Percentiles rank a stretch among this genome's conserved stretches.
These are phyloP conservation scores for Thalassiosira mediterranea DNA, from an alignment of 352 stramenopile species.

Conservation along the genomic window DNA sequence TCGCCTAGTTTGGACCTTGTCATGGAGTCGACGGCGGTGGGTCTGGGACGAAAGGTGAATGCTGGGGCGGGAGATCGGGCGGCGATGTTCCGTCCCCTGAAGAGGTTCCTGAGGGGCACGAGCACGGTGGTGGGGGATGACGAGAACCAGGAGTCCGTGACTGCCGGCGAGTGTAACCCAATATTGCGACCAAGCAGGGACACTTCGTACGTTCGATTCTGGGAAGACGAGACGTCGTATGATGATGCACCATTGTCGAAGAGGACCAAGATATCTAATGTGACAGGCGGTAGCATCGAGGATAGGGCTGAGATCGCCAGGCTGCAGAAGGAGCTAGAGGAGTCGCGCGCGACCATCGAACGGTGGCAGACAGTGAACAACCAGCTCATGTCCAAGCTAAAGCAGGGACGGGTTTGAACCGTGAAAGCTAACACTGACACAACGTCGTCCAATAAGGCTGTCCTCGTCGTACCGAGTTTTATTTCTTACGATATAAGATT, in stretches of 20 bases:
- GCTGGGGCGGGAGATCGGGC: constrained; percentile 1
- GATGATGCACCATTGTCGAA: neutral
- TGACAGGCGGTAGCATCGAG: neutral
- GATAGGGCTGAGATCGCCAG: constrained; percentile 46
- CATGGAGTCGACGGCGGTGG: neutral
- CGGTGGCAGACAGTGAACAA: constrained; percentile 81
- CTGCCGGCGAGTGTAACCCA: constrained; percentile 3
- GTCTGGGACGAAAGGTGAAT: constrained; percentile 1
- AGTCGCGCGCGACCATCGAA: constrained; percentile 50
- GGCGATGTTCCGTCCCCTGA: constrained; percentile 36
- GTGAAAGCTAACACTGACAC: no score
- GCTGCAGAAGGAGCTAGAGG: constrained; percentile 53
- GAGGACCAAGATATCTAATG: constrained; percentile 2
- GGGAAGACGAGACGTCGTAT: neutral
- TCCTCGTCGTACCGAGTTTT: no score
- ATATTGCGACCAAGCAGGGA: constrained; percentile 22
- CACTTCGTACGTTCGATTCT: constrained; percentile 1
- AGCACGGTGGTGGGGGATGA: constrained; percentile 12
- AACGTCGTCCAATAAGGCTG: no score
- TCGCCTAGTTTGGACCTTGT: neutral
- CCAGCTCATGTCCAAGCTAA: constrained; percentile 69
- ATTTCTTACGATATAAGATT: no score
- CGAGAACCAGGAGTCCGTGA: neutral
- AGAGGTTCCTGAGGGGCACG: constrained; percentile 38
- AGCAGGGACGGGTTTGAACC: no score